Evolutionary conservation across 352 stramenopile genomes (phyloP).

Genomic region (Phytophthora aleatoria): DNA sequence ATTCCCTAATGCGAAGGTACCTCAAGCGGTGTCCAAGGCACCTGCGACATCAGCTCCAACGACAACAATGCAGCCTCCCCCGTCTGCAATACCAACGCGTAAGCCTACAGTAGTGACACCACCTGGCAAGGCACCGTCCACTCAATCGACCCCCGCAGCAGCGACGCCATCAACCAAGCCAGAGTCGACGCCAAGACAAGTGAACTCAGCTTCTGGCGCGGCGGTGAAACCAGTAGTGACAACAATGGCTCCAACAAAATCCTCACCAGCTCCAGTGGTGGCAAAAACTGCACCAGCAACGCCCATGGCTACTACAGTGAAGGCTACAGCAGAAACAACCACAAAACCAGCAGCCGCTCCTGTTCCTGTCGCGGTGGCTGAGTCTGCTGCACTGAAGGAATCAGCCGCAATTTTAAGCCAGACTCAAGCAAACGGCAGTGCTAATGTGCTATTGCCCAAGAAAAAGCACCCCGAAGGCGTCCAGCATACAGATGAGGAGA

Average conservation of each 20-base stretch:
- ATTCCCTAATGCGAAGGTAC: neutral
- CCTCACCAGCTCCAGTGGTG: neutral
- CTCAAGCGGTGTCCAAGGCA: neutral
- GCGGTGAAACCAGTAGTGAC: neutral
- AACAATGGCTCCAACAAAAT: conserved; percentile 1
- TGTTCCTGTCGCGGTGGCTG: neutral
- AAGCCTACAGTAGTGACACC: neutral
- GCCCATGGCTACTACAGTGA: neutral
- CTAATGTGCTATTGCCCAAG: conserved; percentile 28
- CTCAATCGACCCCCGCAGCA: neutral
- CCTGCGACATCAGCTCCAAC: neutral
- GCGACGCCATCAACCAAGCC: neutral
- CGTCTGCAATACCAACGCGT: neutral
- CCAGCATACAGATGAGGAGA: neutral
- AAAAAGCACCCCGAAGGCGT: conserved; percentile 27
- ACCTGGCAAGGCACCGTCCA: neutral
- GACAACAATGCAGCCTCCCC: conserved; percentile 2
- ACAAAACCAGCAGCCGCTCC: neutral
- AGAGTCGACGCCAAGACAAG: conserved; percentile 6
- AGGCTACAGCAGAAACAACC: neutral
- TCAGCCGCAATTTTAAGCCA: neutral
- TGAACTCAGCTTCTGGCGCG: neutral
- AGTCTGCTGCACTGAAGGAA: neutral
- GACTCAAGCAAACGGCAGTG: conserved; percentile 7
- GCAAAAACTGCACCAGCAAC: neutral